Base-by-base conservation (phyloP, 176 grass and related monocot species). In the Zizania latifolia region DNA sequence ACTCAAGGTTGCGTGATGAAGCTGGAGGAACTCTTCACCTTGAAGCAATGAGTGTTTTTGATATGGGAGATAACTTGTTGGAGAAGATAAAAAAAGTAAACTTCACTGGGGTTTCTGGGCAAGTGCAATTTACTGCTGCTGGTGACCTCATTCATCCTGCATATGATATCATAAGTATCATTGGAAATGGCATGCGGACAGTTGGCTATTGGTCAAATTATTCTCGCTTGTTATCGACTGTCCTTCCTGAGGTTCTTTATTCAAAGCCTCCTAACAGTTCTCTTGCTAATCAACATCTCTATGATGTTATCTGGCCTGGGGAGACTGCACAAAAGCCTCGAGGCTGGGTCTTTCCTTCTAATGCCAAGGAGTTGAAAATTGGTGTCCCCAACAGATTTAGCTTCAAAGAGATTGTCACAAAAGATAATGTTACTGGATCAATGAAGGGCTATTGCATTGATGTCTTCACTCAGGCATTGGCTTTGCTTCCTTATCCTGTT, bases 141-240 rank as follows among this genome's bases (percentile, higher is more conserved):
- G 84, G 63, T 39, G 78, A 92, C 8, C 79, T 98, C 62, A 64
- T 98, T 86, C 88, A 10, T 77, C 91, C 94, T 53, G 75, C 94
- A 6, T 98, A 94, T 87, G 94, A 98, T 67, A 75, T 98, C 75
- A 87, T 98, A 75, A 98, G 87, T 23, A 51, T 98, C 11, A 80
- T 90, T 23, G 94, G 94, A 68, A 98, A 86, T 39, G 94, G 94
- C 23, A 74, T 78, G 63, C 86, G 86, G 4, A 94, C 71, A 10
- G 70, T 98, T 51, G 94, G 94, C 77, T 98, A 72, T 78, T 98
- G 94, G 94, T 98, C 94, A 44, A 98, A 98, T 57, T 92, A 87
- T 92, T 92, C 94, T 50, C 77, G 84, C 10, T 39, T 82, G 41
- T 54, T 98, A n/a, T 89, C 94, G 0, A 84, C 84, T 15, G 30